Evolutionary conservation across 768 basidiomycete genomes (phyloP), one percentile per base, ranked within the genome.

Genomic region (Leccinum barrowsii): DNA sequence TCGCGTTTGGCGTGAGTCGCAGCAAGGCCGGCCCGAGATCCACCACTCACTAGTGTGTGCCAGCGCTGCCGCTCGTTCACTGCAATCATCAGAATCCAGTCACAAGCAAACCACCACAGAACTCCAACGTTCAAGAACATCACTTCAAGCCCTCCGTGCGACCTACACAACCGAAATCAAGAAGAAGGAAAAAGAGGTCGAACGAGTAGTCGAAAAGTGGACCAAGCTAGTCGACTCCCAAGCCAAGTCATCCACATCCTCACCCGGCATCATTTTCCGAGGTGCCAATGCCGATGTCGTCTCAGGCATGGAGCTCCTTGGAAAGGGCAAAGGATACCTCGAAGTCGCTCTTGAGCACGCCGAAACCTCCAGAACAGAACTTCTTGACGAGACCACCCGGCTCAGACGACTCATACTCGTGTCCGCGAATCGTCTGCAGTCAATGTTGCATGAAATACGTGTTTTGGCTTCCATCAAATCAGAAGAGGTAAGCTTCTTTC

Each of bases 161-260:
- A 82, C 86, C 0, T 83, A 91, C 60, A 79, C 83, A 57, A 77
- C 79, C 35, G 92, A 94, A 68, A 69, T 91, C 34, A 92, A 87
- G 79, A 89, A 88, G 77, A 83, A 82, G 65, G 92, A 94, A 63
- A 87, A 86, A 63, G 91, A 94, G 42, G 73, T 86, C 17, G 91
- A 93, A 64, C 80, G 85, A 17, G 84, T 88, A 68, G 63, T 82
- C 26, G 91, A 93, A 51, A 85, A 83, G 62, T 92, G 89, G 89
- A 75, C 78, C 28, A 92, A 85, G 67, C 69, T 93, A 17, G 74
- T 82, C 5, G 90, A 92, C 57, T 69, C 78, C 10, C 92, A 93
- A 70, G 70, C 80, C 0, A 89, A 86, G 69, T 73, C 86, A 5
- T 75, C 76, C 12, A 63, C 73, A 0, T 66, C 76, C 1, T 72